Evolutionary conservation across 331 rosid species (phyloP), one percentile per base, ranked within the genome.

Genomic region (Stylosanthes scabra): DNA sequence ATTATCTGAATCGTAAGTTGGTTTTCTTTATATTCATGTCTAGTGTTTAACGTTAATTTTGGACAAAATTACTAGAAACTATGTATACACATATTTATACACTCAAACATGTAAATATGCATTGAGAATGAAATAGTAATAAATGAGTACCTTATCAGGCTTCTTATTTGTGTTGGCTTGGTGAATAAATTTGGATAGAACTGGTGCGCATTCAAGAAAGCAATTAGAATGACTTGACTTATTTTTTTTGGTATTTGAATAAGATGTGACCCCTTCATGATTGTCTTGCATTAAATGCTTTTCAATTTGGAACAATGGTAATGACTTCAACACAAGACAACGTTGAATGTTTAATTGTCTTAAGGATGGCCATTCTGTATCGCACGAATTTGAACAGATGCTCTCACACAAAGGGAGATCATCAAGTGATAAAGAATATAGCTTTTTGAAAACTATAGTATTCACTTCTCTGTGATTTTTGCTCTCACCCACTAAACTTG

Each of bases 321-420:
- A 20, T 13, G 29, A 27, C 11, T 70, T 12, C 57, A 51, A 25
- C 11, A 63, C 8, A 6, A 1, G 6, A 39, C 86, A 82, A 6
- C 0, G 0, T 0, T 0, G 0, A 2, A 73, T 34, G 1, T 0
- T 0, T 2, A 74, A 41, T 0, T 4, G 0, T 3, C 5, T 20
- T 4, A 82, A 10, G 8, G 52, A 63, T 13, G 83, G 45, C 46
- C 56, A 78, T 50, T 72, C 34, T 20, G 25, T 20, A 20, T 10
- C 42, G 62, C 16, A 15, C 2, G 12, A 39, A 1, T 63, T 55
- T 6, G 20, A 15, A 16, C 44, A 41, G 6, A 67, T 25, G 7
- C 54, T 57, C 37, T 10, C 11, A 37, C 78, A 71, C 11, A 15
- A 16, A 40, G 74, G 74, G 15, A 82, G 70, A 0, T 0, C 0